A percentile compares a stretch with the other conserved stretches of the same genome.
phyloP scores from a whole-genome alignment of 345 rosid species.

The Anacardium occidentale region DNA sequence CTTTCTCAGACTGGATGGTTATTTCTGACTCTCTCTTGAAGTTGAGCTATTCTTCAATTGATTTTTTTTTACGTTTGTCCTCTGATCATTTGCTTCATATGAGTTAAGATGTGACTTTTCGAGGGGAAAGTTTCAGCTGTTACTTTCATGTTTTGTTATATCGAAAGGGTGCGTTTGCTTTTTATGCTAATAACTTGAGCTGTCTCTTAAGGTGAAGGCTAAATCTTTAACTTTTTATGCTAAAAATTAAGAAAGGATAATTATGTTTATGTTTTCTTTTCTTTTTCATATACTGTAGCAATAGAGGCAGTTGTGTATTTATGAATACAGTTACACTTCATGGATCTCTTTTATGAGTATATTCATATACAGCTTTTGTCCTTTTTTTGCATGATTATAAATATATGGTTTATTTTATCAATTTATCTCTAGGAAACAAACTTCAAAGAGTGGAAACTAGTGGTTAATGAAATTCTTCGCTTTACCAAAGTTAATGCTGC shows the following conservation, averaged over 20 bases:
- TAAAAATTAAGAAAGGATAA: not conserved
- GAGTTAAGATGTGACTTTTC: not conserved
- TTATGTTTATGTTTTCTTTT: not conserved
- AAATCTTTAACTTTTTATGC: too few species aligned
- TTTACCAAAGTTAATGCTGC: constrained; percentile 50
- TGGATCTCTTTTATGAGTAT: constrained; percentile 4
- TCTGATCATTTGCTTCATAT: not conserved
- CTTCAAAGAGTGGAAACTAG: constrained; percentile 88
- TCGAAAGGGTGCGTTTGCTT: not conserved
- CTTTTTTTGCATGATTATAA: not conserved
- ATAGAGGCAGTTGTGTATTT: not conserved
- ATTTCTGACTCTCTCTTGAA: too few species aligned
- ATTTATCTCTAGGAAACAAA: constrained; percentile 60
- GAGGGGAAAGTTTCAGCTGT: not conserved
- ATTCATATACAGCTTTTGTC: not conserved
- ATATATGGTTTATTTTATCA: not conserved
- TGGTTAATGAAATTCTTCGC: constrained; percentile 75
- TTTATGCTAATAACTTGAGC: too few species aligned
- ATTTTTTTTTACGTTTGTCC: not conserved
- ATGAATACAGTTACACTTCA: not conserved
- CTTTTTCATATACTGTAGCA: not conserved
- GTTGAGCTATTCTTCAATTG: too few species aligned
- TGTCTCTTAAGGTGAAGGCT: not conserved
- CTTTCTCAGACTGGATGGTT: not conserved
- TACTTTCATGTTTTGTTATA: constrained; percentile 9